These are phyloP conservation scores for Yamadazyma trypodendri DNA, from an alignment of 1,139 yeast genomes.

Conservation along the genomic window DNA sequence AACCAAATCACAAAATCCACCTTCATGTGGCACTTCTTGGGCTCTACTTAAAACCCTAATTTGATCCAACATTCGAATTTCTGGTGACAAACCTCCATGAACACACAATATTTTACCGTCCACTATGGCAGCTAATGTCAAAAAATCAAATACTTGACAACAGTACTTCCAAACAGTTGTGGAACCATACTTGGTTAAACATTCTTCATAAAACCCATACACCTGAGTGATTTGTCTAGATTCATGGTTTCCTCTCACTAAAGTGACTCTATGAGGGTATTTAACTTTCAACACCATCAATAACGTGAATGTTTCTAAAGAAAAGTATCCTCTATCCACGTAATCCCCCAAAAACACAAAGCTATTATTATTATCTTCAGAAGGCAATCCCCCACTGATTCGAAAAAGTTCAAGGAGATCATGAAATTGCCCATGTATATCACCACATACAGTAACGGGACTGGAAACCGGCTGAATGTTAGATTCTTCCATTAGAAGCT, in stretches of 20 bases:
- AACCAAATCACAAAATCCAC: slow-evolving; percentile 94
- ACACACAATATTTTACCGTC: slow-evolving; percentile 93
- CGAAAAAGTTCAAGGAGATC: slow-evolving; percentile 88
- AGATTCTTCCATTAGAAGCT: slow-evolving; percentile 70
- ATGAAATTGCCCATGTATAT: slow-evolving; percentile 97
- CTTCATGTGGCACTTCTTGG: slow-evolving; percentile 99
- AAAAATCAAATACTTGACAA: slow-evolving; percentile 92
- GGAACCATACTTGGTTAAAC: slow-evolving; percentile 86
- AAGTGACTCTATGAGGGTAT: slow-evolving; percentile 81
- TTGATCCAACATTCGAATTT: slow-evolving; percentile 94
- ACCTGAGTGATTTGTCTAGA: slow-evolving; percentile 94
- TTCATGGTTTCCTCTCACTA: slow-evolving; percentile 93
- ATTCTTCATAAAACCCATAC: slow-evolving; percentile 89
- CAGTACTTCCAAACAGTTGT: slow-evolving; percentile 98
- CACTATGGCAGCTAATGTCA: slow-evolving; percentile 90
- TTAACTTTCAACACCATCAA: slow-evolving; percentile 88
- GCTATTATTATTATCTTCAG: slow-evolving; percentile 48
- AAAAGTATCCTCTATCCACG: slow-evolving; percentile 94
- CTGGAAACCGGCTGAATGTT: slow-evolving; percentile 95
- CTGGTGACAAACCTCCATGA: slow-evolving; percentile 98
- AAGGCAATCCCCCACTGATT: slow-evolving; percentile 89
- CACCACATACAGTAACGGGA: slow-evolving; percentile 99
- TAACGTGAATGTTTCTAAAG: slow-evolving; percentile 87
- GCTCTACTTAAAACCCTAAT: slow-evolving; percentile 92
- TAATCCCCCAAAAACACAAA: slow-evolving; percentile 90